Percentiles rank a stretch among this genome's conserved stretches.
Conservation (phyloP, 257 asterid species). For the Craterostigma plantagineum region DNA sequence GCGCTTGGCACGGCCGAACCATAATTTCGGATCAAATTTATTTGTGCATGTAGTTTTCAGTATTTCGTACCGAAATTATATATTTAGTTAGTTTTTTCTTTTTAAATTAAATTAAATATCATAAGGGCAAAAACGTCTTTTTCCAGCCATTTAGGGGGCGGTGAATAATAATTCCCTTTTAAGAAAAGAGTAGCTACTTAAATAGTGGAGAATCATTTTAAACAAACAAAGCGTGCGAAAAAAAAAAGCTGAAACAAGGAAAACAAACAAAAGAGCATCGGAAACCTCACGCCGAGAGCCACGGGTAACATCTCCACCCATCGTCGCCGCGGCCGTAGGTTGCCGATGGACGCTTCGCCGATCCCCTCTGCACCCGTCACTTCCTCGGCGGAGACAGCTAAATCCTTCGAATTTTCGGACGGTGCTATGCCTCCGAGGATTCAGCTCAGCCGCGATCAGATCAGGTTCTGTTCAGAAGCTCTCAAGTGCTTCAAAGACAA, state of each 20-base stretch:
- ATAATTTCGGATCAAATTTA: too few relatives aligned
- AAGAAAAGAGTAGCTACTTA: not conserved
- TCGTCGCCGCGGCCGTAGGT: constrained; percentile 45
- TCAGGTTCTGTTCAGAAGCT: constrained; percentile 50
- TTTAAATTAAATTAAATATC: too few relatives aligned
- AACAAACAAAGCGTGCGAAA: too few relatives aligned
- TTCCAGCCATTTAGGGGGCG: too few relatives aligned
- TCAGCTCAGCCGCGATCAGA: constrained; percentile 36
- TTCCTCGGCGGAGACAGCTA: constrained; percentile 12
- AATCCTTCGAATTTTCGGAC: constrained; percentile 21
- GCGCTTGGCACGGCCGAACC: too few relatives aligned
- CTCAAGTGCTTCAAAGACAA: constrained; percentile 31
- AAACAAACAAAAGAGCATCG: not conserved
- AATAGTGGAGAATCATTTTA: too few relatives aligned
- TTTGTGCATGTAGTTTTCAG: too few relatives aligned
- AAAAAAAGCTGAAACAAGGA: too few relatives aligned
- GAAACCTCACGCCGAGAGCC: constrained; percentile 20
- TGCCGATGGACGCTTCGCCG: constrained; percentile 38
- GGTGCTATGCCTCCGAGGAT: constrained; percentile 23
- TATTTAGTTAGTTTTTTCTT: too few relatives aligned
- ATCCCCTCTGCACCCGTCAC: constrained; percentile 9
- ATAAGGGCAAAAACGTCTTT: too few relatives aligned
- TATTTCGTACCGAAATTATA: too few relatives aligned
- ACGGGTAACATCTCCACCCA: constrained; percentile 42
- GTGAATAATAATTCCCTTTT: too few relatives aligned